A percentile compares a stretch with the other conserved stretches of the same genome.
Evolutionary conservation across 176 grass and related monocot species (phyloP).

Genomic region (Aegilops bicornis): DNA sequence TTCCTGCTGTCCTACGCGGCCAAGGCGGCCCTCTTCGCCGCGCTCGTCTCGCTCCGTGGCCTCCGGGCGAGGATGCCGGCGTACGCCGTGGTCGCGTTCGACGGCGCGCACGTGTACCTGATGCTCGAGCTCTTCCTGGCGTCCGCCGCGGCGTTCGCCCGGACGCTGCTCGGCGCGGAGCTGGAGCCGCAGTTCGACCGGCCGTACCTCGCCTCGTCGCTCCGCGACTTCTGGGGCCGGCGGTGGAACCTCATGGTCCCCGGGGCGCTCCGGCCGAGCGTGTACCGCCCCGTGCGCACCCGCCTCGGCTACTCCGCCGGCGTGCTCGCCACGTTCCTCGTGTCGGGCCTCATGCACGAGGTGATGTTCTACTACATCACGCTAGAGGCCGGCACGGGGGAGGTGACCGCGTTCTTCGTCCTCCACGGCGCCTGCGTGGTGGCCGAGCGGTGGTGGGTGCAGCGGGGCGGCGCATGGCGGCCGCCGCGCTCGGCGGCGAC

Average conservation of each 20-base stretch:
- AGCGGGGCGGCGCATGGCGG: not conserved
- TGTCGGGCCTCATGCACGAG: slow-evolving; percentile 78
- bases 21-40: slow-evolving; percentile 42
- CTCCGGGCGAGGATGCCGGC: slow-evolving; percentile 24
- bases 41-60: slow-evolving; percentile 39
- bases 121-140: slow-evolving; percentile 55
- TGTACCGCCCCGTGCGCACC: slow-evolving; percentile 57
- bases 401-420: slow-evolving; percentile 57
- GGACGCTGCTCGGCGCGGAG: slow-evolving; percentile 43
- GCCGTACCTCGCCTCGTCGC: slow-evolving; percentile 55
- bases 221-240: slow-evolving; percentile 63
- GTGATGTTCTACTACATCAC: slow-evolving; percentile 76
- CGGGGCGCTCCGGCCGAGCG: slow-evolving; percentile 60
- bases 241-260: slow-evolving; percentile 81
- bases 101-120: slow-evolving; percentile 61
- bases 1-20: slow-evolving; percentile 32
- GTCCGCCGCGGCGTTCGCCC: slow-evolving; percentile 36
- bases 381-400: slow-evolving; percentile 32
- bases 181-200: slow-evolving; percentile 72
- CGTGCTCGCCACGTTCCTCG: slow-evolving; percentile 55
- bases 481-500: slow-evolving; percentile 31
- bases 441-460: slow-evolving; percentile 35
- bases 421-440: slow-evolving; percentile 54
- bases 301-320: slow-evolving; percentile 37
- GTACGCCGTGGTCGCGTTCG: slow-evolving; percentile 36